A percentile compares a stretch with the other conserved stretches of the same genome.
Evolutionary conservation across 768 basidiomycete genomes (phyloP).

Genomic region (Cubamyces lactineus): DNA sequence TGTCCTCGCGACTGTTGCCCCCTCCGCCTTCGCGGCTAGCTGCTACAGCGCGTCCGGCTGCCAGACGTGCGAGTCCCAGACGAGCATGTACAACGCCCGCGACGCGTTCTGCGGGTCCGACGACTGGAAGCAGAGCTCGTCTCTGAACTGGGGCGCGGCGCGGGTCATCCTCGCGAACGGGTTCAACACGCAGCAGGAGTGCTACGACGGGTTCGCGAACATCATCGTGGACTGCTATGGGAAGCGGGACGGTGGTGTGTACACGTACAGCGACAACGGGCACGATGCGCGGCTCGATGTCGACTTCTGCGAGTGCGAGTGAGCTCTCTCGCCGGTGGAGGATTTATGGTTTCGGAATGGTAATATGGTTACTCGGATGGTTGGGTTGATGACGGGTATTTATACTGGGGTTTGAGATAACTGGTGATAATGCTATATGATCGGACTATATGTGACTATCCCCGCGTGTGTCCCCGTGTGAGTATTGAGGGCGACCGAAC

Average conservation of each 20-base stretch:
- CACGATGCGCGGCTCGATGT: neutral
- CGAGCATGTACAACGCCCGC: neutral
- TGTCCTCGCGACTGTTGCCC: neutral
- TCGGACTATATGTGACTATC: too few species aligned
- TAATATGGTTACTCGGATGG: too few species aligned
- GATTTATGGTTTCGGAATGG: too few species aligned
- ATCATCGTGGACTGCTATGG: constrained; percentile 7
- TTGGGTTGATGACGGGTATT: too few species aligned
- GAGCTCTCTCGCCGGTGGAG: too few species aligned
- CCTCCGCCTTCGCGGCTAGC: neutral
- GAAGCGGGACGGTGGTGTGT: neutral
- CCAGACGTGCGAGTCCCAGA: neutral
- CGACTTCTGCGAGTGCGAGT: constrained; percentile 2
- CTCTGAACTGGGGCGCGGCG: neutral
- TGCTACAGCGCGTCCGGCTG: constrained; percentile 5
- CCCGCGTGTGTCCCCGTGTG: too few species aligned
- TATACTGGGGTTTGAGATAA: too few species aligned
- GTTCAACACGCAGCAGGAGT: constrained; percentile 4
- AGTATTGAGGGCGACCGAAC: too few species aligned
- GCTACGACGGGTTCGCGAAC: constrained; percentile 3
- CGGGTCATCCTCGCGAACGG: neutral
- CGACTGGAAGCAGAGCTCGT: neutral
- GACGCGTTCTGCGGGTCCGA: neutral
- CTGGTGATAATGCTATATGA: too few species aligned
- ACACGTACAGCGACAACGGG: neutral